A percentile compares a stretch with the other conserved stretches of the same genome.
Conservation (phyloP, 495 filamentous ascomycete genomes). For the Cercophora sp. region DNA sequence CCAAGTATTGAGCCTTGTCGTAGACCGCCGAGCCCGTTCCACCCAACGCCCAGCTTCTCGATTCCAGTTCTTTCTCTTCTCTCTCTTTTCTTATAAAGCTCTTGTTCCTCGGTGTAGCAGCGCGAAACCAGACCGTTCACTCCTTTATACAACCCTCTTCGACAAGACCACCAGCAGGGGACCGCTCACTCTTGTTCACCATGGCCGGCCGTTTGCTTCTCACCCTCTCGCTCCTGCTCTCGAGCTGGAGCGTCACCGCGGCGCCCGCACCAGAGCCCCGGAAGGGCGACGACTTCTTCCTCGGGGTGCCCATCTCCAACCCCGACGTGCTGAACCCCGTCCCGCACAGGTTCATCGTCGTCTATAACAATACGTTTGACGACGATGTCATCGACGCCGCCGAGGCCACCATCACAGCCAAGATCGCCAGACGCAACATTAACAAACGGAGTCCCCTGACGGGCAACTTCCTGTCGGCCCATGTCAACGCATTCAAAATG, state of each 20-base stretch:
- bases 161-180: neutral
- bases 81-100: constrained; percentile 6
- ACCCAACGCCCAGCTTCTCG: neutral
- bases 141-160: neutral
- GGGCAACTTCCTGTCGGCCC: constrained; percentile 38
- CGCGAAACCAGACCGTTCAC: neutral
- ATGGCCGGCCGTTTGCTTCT: constrained; percentile 28
- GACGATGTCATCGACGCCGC: constrained; percentile 39
- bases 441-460: constrained; percentile 34
- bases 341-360: constrained; percentile 47
- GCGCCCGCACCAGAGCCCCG: constrained; percentile 22
- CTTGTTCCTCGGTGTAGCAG: neutral
- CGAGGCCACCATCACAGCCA: constrained; percentile 35
- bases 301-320: constrained; percentile 45
- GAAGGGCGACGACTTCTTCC: constrained; percentile 23
- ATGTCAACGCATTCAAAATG: constrained; percentile 40
- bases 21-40: constrained; percentile 1
- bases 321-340: constrained; percentile 33
- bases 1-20: neutral
- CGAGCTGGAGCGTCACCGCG: constrained; percentile 29
- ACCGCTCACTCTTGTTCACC: constrained; percentile 1
- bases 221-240: constrained; percentile 30
- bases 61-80: neutral
- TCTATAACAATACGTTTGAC: constrained; percentile 44
- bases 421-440: constrained; percentile 47